phyloP scores from a whole-genome alignment of 73 alveolate species.

The Stentor roeselii region DNA sequence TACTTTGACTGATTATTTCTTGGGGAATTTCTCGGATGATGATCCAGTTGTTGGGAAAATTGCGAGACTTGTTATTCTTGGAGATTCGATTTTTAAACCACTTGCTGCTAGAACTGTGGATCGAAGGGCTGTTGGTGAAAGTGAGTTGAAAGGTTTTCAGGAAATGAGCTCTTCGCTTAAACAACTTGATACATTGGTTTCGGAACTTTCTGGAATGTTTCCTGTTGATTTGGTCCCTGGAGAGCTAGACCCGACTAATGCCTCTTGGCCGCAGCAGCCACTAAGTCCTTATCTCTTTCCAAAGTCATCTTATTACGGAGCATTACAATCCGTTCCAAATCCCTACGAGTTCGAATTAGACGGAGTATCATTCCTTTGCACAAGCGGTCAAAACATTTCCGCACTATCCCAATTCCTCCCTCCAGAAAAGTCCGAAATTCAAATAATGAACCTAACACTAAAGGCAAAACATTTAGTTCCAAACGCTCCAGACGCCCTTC shows the following conservation, averaged over 20 bases:
- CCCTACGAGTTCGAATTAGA: conserved; percentile 1
- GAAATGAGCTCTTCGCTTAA: conserved; percentile 7
- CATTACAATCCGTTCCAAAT: conserved; percentile 17
- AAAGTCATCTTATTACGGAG: neutral
- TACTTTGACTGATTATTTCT: neutral
- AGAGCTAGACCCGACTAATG: conserved; percentile 17
- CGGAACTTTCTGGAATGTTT: conserved; percentile 6
- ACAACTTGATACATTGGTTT: neutral
- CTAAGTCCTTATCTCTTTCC: conserved; percentile 13
- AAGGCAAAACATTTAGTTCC: neutral
- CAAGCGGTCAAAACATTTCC: conserved; percentile 8
- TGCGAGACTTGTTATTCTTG: neutral
- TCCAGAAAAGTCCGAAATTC: neutral
- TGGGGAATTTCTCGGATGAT: neutral
- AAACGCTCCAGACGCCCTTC: conserved; percentile 20
- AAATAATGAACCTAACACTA: neutral
- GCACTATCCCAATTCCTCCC: neutral
- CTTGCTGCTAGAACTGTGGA: conserved; percentile 12
- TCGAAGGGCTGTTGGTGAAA: conserved; percentile 16
- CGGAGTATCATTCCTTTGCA: neutral
- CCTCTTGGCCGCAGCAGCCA: conserved; percentile 24
- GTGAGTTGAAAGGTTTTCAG: neutral
- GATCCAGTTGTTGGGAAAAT: neutral
- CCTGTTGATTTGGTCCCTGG: conserved; percentile 24
- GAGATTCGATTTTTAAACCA: conserved; percentile 18